phyloP scores from a whole-genome alignment of 2,329 filamentous ascomycete species.

The Hymenoscyphus infarciens region DNA sequence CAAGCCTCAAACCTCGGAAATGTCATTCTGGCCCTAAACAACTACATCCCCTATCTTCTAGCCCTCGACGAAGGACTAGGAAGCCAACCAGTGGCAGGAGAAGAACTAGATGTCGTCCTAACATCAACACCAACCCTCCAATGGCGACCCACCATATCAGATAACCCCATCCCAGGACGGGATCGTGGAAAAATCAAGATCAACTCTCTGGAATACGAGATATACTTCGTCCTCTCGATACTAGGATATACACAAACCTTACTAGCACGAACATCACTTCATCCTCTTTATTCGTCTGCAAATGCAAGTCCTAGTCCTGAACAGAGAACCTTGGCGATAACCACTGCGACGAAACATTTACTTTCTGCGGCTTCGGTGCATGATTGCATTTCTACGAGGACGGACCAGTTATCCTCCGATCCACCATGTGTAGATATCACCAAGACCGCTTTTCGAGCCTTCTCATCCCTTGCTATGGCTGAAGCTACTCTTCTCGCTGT shows the following conservation, averaged over 20 bases:
- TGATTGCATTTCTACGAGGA: slow-evolving; percentile 61
- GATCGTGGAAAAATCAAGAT: slow-evolving; percentile 66
- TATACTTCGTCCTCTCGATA: slow-evolving; percentile 74
- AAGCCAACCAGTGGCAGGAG: slow-evolving; percentile 49
- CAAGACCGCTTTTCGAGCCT: slow-evolving; percentile 50
- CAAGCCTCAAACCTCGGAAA: slow-evolving; percentile 68
- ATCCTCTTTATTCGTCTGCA: slow-evolving; percentile 67
- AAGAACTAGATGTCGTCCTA: slow-evolving; percentile 65
- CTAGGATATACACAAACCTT: slow-evolving; percentile 72
- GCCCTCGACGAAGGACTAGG: slow-evolving; percentile 72
- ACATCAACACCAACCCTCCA: slow-evolving; percentile 60
- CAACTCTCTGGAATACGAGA: slow-evolving; percentile 74
- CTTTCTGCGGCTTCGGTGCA: slow-evolving; percentile 78
- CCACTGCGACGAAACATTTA: slow-evolving; percentile 71
- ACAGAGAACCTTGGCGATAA: slow-evolving; percentile 66
- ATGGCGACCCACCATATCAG: slow-evolving; percentile 80
- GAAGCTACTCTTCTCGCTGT: slow-evolving; percentile 89
- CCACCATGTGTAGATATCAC: slow-evolving; percentile 51
- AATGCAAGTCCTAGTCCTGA: slow-evolving; percentile 58
- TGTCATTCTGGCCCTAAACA: slow-evolving; percentile 65
- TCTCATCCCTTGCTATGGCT: slow-evolving; percentile 68
- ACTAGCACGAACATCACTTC: slow-evolving; percentile 67
- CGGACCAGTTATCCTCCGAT: slow-evolving; percentile 41
- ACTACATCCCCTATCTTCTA: slow-evolving; percentile 81
- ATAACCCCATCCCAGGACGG: slow-evolving; percentile 59